Conservation (phyloP, 331 rosid genomes). For the Telfairia occidentalis region DNA sequence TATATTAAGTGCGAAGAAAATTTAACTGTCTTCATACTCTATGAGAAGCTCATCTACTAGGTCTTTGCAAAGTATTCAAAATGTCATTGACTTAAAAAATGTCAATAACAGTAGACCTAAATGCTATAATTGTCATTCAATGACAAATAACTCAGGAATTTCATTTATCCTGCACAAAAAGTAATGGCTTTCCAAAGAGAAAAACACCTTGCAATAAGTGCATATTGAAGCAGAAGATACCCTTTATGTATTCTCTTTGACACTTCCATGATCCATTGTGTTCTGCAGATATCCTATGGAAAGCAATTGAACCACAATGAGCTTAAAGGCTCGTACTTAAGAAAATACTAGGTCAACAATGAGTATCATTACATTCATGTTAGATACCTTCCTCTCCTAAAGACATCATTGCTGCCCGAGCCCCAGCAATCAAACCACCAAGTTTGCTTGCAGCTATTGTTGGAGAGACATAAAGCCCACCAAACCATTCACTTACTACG, state of each 20-base stretch:
- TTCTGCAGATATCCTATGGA: constrained; percentile 72
- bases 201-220: not conserved
- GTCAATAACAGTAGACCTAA: constrained; percentile 67
- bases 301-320: constrained; percentile 18
- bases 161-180: constrained; percentile 53
- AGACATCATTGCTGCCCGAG: constrained; percentile 97
- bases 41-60: constrained; percentile 49
- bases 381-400: constrained; percentile 71
- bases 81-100: constrained; percentile 87
- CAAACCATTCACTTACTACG: constrained; percentile 96
- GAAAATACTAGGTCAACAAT: not conserved
- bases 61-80: constrained; percentile 90
- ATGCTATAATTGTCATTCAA: constrained; percentile 96
- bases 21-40: not conserved
- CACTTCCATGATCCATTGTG: constrained; percentile 69
- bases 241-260: constrained; percentile 64
- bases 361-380: constrained; percentile 8
- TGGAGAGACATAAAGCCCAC: constrained; percentile 93
- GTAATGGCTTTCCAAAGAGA: constrained; percentile 4
- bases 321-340: constrained; percentile 12
- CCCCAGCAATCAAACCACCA: constrained; percentile 92
- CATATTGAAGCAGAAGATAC: constrained; percentile 24
- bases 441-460: constrained; percentile 97
- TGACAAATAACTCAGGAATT: constrained; percentile 60
- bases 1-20: not conserved